Evolutionary conservation across 208 protist genomes (phyloP).

Genomic region (Acanthamoeba triangularis): DNA sequence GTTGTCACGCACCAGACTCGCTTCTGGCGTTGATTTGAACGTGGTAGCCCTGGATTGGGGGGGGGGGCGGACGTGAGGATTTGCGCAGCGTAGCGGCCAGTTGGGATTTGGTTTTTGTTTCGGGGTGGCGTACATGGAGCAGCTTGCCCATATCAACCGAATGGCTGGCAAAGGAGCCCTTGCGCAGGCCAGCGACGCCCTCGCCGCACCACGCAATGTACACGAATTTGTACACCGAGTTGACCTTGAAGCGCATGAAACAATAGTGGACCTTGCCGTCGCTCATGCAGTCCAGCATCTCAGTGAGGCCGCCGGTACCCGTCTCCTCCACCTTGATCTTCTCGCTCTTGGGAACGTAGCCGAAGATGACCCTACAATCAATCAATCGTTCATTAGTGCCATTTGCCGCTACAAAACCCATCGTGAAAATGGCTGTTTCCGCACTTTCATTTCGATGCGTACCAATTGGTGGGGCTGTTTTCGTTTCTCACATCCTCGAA

Average conservation of each 20-base stretch:
- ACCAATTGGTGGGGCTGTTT: constrained; percentile 13
- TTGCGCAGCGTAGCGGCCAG: no score
- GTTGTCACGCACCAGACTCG: not conserved
- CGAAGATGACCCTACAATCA: constrained; percentile 2
- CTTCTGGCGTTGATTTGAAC: constrained; percentile 14
- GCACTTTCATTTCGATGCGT: not conserved
- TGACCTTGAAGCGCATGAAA: constrained; percentile 41
- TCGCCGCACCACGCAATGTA: constrained; percentile 40
- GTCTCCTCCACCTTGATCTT: constrained; percentile 3
- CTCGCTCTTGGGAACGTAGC: not conserved
- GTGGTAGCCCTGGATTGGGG: not conserved
- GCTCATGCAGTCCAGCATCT: constrained; percentile 2
- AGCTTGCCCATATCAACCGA: constrained; percentile 23
- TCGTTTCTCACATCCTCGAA: constrained; percentile 40
- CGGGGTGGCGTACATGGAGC: not conserved
- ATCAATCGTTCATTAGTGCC: not conserved
- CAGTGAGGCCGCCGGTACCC: not conserved
- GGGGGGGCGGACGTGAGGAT: no score
- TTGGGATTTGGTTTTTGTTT: no score
- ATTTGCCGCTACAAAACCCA: not conserved
- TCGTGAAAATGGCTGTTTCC: not conserved
- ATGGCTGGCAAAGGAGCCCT: constrained; percentile 31
- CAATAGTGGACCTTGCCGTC: constrained; percentile 40
- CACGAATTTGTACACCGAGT: not conserved
- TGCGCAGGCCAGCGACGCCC: not conserved